A percentile compares a stretch with the other conserved stretches of the same genome.
These are phyloP conservation scores for Geotrichum australiense DNA, from an alignment of 1,139 yeast genomes.

Conservation along the genomic window DNA sequence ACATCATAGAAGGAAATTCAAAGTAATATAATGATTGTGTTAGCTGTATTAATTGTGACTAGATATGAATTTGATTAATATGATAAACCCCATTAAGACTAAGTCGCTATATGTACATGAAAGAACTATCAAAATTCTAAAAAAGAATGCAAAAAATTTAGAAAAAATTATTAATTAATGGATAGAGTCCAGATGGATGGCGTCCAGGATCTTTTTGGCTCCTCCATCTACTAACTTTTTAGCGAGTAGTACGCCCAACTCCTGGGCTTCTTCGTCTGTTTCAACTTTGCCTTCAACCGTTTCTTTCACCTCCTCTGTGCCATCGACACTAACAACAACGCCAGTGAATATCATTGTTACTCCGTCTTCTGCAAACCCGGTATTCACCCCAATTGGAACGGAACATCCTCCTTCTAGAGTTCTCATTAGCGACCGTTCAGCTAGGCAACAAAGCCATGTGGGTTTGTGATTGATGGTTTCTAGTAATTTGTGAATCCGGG, in stretches of 20 bases:
- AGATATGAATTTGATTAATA: too few species aligned
- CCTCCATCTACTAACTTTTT: slow-evolving; percentile 61
- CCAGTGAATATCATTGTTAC: slow-evolving; percentile 47
- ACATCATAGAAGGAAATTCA: too few species aligned
- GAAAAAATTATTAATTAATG: not conserved
- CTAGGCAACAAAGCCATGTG: slow-evolving; percentile 71
- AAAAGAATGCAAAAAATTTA: not conserved
- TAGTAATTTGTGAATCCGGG: slow-evolving; percentile 50
- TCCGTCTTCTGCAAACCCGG: slow-evolving; percentile 45
- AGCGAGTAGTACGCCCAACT: slow-evolving; percentile 67
- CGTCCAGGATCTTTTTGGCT: slow-evolving; percentile 75
- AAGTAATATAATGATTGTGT: too few species aligned
- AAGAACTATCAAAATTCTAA: too few species aligned
- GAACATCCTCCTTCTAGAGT: slow-evolving; percentile 97
- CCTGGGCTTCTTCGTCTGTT: slow-evolving; percentile 57
- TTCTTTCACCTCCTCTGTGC: slow-evolving; percentile 57
- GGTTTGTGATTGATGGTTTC: slow-evolving; percentile 55
- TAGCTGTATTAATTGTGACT: too few species aligned
- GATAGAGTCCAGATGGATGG: slow-evolving; percentile 56
- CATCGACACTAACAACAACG: slow-evolving; percentile 80
- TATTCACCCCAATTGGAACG: slow-evolving; percentile 87
- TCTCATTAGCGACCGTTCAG: slow-evolving; percentile 87
- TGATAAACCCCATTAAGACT: too few species aligned
- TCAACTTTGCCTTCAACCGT: slow-evolving; percentile 33
- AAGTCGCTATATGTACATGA: too few species aligned